These are phyloP conservation scores for Aspergillus tubingensis DNA, from an alignment of 2,329 filamentous ascomycete species.

Conservation along the genomic window DNA sequence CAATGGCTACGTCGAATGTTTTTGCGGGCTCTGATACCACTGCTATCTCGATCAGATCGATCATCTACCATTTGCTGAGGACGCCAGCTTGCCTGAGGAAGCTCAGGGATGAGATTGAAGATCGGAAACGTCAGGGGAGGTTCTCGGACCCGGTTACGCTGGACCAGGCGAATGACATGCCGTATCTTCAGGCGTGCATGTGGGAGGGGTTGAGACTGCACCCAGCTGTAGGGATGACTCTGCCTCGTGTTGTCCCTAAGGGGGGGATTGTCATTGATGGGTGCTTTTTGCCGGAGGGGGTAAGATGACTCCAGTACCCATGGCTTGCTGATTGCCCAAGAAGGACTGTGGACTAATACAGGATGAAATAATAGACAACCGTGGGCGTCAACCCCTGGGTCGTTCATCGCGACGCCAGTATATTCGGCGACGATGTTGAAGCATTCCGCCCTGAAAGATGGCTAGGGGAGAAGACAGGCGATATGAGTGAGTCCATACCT, in stretches of 20 bases:
- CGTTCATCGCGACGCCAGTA: constrained; percentile 30
- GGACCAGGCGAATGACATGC: constrained; percentile 27
- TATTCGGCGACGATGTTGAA: constrained; percentile 37
- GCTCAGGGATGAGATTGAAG: constrained; percentile 3
- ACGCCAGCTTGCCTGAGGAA: constrained; percentile 12
- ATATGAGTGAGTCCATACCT: not conserved
- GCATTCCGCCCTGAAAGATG: constrained; percentile 39
- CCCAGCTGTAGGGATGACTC: constrained; percentile 28
- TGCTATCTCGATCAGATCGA: constrained; percentile 32
- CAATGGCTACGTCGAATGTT: constrained; percentile 32
- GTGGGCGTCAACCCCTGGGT: constrained; percentile 37
- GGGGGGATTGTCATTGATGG: constrained; percentile 30
- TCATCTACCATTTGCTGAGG: constrained; percentile 35
- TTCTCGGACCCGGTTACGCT: constrained; percentile 15
- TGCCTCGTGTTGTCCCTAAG: constrained; percentile 26
- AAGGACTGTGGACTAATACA: too few relatives aligned
- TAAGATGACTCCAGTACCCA: constrained; percentile 1
- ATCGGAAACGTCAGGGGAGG: constrained; percentile 2
- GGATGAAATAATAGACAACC: constrained; percentile 18
- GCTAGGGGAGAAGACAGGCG: constrained; percentile 18
- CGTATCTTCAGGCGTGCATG: constrained; percentile 34
- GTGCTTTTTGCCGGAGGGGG: constrained; percentile 25
- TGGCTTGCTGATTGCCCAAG: too few relatives aligned
- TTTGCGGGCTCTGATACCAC: constrained; percentile 40
- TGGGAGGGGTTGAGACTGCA: constrained; percentile 39